Evolutionary conservation across 2,329 filamentous ascomycete species (phyloP).

Genomic region (Huntiella decipiens): DNA sequence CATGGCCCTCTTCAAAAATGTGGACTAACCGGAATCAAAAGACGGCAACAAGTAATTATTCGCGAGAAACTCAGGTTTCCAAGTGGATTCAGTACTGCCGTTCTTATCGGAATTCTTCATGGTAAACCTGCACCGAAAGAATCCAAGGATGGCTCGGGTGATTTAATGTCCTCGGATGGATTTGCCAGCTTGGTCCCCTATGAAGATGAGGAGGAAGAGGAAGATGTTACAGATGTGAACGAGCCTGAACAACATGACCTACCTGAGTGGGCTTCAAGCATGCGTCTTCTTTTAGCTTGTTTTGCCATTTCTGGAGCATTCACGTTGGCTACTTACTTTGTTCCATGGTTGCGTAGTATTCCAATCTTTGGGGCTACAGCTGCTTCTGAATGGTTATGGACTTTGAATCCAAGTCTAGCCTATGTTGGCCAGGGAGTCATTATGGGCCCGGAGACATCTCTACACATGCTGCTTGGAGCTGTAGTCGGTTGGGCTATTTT

Average conservation of each 20-base stretch:
- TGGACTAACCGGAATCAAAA: conserved; percentile 13
- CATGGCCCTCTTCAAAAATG: background rate
- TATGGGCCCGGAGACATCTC: conserved; percentile 87
- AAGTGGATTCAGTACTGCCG: conserved; percentile 82
- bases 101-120: conserved; percentile 82
- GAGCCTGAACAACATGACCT: conserved; percentile 18
- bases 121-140: conserved; percentile 26
- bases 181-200: conserved; percentile 25
- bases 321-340: conserved; percentile 76
- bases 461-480: conserved; percentile 88
- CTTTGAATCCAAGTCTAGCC: conserved; percentile 86
- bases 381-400: conserved; percentile 78
- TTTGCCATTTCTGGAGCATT: conserved; percentile 43
- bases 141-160: conserved; percentile 3
- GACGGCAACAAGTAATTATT: conserved; percentile 76
- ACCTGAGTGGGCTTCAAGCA: conserved; percentile 26
- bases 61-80: conserved; percentile 84
- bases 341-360: conserved; percentile 68
- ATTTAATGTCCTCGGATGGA: conserved; percentile 14
- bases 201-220: conserved; percentile 16
- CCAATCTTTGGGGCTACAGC: conserved; percentile 64
- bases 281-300: conserved; percentile 35
- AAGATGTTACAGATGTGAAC: conserved; percentile 12
- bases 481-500: conserved; percentile 78
- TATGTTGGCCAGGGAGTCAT: conserved; percentile 97